phyloP scores from a whole-genome alignment of 2,329 filamentous ascomycete genomes.

The Fusarium nematophilum region DNA sequence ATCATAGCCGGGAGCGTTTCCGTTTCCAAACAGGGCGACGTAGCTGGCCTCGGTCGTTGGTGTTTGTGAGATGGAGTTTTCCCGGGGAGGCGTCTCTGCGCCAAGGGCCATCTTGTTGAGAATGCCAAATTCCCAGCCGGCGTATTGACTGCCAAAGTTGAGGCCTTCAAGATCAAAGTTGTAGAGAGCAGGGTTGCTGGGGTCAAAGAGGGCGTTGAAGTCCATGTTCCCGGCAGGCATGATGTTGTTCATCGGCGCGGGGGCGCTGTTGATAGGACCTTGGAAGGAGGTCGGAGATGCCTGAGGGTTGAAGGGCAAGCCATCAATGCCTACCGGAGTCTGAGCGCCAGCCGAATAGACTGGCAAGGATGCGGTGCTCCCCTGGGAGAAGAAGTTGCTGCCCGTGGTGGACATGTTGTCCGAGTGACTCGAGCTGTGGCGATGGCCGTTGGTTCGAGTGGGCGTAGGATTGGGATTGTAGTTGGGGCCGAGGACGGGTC shows the following conservation, averaged over 20 bases:
- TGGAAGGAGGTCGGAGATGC: slow-evolving; percentile 81
- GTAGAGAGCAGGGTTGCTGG: slow-evolving; percentile 90
- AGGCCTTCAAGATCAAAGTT: slow-evolving; percentile 96
- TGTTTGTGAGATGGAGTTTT: slow-evolving; percentile 62
- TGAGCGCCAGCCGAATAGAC: slow-evolving; percentile 61
- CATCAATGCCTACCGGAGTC: slow-evolving; percentile 60
- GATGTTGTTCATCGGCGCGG: slow-evolving; percentile 58
- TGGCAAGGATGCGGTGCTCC: slow-evolving; percentile 59
- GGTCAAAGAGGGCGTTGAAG: slow-evolving; percentile 80
- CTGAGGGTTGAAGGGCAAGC: slow-evolving; percentile 69
- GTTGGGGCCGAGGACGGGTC: slow-evolving; percentile 82
- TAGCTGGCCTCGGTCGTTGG: slow-evolving; percentile 53
- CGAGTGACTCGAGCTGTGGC: slow-evolving; percentile 61
- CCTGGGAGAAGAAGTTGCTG: slow-evolving; percentile 61
- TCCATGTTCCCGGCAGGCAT: slow-evolving; percentile 62
- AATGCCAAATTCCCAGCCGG: slow-evolving; percentile 95
- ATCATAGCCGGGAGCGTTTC: slow-evolving; percentile 63
- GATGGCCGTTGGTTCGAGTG: slow-evolving; percentile 58
- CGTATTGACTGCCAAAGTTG: slow-evolving; percentile 92
- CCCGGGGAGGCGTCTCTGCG: slow-evolving; percentile 80
- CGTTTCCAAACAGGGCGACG: slow-evolving; percentile 63
- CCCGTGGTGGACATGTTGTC: slow-evolving; percentile 58
- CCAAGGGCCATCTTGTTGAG: slow-evolving; percentile 88
- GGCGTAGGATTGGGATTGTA: slow-evolving; percentile 70
- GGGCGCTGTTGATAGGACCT: slow-evolving; percentile 61